phyloP scores from a whole-genome alignment of 345 rosid genomes.

The Anastatica hierochuntica region DNA sequence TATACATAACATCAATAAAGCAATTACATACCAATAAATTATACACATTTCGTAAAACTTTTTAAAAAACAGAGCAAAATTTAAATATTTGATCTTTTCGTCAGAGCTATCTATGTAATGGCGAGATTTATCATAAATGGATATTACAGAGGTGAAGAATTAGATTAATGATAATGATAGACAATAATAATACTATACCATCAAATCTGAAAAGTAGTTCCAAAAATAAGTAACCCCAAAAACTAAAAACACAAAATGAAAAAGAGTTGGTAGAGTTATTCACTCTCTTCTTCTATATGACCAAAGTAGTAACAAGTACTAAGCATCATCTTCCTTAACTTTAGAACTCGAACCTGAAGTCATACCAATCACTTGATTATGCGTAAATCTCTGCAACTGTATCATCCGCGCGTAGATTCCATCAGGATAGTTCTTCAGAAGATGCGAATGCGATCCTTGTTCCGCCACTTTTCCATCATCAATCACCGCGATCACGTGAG shows the following conservation, averaged over 20 bases:
- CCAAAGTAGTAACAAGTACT: slow-evolving; percentile 15
- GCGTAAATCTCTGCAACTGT: slow-evolving; percentile 88
- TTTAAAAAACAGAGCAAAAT: no score
- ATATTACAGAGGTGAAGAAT: slow-evolving; percentile 20
- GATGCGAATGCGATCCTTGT: slow-evolving; percentile 85
- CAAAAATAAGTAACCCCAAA: slow-evolving; percentile 28
- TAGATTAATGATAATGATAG: slow-evolving; percentile 31
- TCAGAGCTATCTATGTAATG: not conserved
- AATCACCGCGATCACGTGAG: slow-evolving; percentile 75
- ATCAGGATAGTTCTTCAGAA: slow-evolving; percentile 73
- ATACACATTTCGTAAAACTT: not conserved
- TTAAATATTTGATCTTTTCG: no score
- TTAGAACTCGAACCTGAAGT: slow-evolving; percentile 71
- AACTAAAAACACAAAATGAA: not conserved
- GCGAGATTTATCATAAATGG: not conserved
- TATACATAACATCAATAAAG: not conserved
- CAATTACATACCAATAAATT: no score
- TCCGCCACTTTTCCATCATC: slow-evolving; percentile 94
- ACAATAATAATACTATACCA: slow-evolving; percentile 35
- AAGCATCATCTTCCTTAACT: slow-evolving; percentile 55
- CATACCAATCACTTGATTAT: slow-evolving; percentile 77
- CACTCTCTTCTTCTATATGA: slow-evolving; percentile 20
- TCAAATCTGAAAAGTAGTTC: slow-evolving; percentile 30
- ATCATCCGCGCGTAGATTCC: slow-evolving; percentile 89
- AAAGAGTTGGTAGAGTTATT: slow-evolving; percentile 14